Evolutionary conservation across 225 moss, liverwort and hornwort species (phyloP), one percentile per base, ranked within the genome.

Genomic region (Physcomitrium patens): DNA sequence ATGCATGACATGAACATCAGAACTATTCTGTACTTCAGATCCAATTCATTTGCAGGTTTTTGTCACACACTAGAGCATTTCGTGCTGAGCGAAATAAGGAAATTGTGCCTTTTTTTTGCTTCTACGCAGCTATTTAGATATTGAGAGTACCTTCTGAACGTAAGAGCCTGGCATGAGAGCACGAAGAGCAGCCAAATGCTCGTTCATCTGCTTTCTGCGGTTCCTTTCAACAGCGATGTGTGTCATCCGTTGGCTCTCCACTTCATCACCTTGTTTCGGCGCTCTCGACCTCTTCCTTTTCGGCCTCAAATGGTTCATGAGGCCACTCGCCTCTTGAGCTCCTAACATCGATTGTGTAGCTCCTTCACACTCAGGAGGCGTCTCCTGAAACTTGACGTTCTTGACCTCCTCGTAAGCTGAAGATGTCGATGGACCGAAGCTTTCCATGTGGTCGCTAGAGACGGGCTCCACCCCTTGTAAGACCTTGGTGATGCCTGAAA

Each of bases 211-310:
- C 75, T 85, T 92, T 72, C 94, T 78, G 18, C 94, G 85, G 52
- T 92, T 92, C n/a, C 94, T 71, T 63, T 95, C 94, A 68, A 95
- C 92, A 18, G 85, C 83, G 31, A 94, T 94, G 24, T 94, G 93
- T 1, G 85, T 85, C 65, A 85, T 85, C 20, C 90, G 76, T 45
- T 90, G 90, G 69, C 70, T 89, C 81, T 89, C 86, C 43, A 82
- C 81, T 66, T 82, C 84, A 44, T 63, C 74, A 23, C 68, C 54
- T 1, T 43, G 63, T 52, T 81, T 87, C 50, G 70, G 74, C 19
- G 49, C 22, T 41, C 58, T 81, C 5, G 81, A 63, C 68, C 87
- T 42, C 79, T 84, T 87, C 73, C 87, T 67, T 62, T 87, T 87
- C 12, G 68, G 28, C 7, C 77, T 20, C 53, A 60, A 56, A 20